Base-by-base conservation (phyloP, 495 filamentous ascomycete genomes). In the Aspergillus conjunctus region DNA sequence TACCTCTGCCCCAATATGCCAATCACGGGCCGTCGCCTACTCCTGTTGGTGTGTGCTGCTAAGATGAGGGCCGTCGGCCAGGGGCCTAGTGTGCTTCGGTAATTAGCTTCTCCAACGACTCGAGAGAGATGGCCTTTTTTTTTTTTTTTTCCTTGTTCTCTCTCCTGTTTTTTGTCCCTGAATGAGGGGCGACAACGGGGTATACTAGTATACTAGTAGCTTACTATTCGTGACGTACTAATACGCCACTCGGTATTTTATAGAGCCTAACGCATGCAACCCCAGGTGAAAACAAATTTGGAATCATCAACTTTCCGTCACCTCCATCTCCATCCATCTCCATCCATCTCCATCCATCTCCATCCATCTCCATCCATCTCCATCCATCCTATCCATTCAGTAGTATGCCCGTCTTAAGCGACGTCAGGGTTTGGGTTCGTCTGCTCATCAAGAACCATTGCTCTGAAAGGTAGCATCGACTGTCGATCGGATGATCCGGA, bases 401-500 rank as follows among this genome's bases (percentile, higher is more conserved):
- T 26, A 26, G 39, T 26, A 26, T 26, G 5, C 26, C 26, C 5
- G 5, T 26, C 26, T 5, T 26, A 2, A 26, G 2, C 26, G 26
- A 26, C 26, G 26, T 5, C 26, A 26, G 26, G 5, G 2, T 26
- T 2, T 2, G 2, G 2, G 44, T 7, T 11, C 17, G 17, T 14
- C 18, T 48, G 6, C 18, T 48, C 18, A 17, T 18, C 18, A 17
- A 48, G n/a, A 21, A 48, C 44, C 17, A 21, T 46, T 20, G n/a
- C 44, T 46, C 20, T n/a, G 15, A 46, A 46, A 17, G 44, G 15
- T 17, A 46, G 5, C 37, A 49, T 31, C 31, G 58, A 39, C 15
- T 54, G 58, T 22, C 58, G 58, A 60, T 60, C 58, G 15, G 58
- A 33, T 54, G 58, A 60, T 60, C 58, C 58, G 58, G 58, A n/a